A percentile compares a stretch with the other conserved stretches of the same genome.
Evolutionary conservation across 2,329 filamentous ascomycete species (phyloP).

Genomic region (Aspergillus ustus): DNA sequence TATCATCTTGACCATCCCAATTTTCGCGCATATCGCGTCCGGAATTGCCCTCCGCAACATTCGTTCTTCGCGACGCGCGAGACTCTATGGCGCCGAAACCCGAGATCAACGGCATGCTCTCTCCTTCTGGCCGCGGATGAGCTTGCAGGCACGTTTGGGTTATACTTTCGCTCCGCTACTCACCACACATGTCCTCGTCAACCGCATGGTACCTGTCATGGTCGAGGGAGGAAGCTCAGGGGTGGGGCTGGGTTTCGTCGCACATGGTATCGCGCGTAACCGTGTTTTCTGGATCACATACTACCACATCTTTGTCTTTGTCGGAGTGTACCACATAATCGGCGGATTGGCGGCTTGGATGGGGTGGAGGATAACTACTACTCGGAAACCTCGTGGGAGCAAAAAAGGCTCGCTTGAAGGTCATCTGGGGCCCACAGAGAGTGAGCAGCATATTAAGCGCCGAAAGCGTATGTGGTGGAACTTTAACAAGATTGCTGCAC

Average conservation of each 20-base stretch:
- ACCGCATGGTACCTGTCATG: conserved; percentile 73
- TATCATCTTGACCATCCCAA: conserved; percentile 74
- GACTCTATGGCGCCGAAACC: conserved; percentile 74
- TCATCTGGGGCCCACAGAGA: conserved; percentile 50
- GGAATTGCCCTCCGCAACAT: conserved; percentile 78
- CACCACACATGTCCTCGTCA: conserved; percentile 73
- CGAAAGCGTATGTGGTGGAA: conserved; percentile 71
- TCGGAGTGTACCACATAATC: conserved; percentile 76
- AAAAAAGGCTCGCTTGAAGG: conserved; percentile 38
- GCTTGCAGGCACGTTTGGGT: conserved; percentile 71
- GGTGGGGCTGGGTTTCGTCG: conserved; percentile 80
- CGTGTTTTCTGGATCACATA: conserved; percentile 68
- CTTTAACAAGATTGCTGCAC: conserved; percentile 68
- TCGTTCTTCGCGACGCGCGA: conserved; percentile 71
- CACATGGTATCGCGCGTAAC: conserved; percentile 80
- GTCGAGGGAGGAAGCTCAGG: conserved; percentile 86
- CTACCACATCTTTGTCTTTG: conserved; percentile 69
- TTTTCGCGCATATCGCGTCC: conserved; percentile 75
- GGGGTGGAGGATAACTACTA: conserved; percentile 54
- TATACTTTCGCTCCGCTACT: conserved; percentile 71
- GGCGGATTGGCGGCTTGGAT: conserved; percentile 89
- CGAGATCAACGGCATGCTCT: conserved; percentile 51
- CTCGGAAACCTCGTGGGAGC: conserved; percentile 32
- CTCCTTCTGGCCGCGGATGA: conserved; percentile 71
- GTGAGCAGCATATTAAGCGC: conserved; percentile 54